Evolutionary conservation across 805 yeast genomes (phyloP).

Genomic region (Saccharomycopsis sp.): DNA sequence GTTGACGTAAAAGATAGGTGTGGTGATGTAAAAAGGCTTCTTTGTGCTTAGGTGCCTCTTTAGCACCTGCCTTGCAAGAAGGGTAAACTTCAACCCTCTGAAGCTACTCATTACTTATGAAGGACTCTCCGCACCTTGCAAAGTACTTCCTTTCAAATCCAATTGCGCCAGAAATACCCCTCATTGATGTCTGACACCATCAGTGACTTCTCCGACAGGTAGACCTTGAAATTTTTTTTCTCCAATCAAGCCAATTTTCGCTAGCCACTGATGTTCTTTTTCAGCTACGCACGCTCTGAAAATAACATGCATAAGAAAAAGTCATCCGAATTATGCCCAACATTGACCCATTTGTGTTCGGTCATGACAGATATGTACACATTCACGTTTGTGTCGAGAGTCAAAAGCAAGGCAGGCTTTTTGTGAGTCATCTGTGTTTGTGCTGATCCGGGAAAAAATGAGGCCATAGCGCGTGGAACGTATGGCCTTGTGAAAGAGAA

Average conservation of each 20-base stretch:
- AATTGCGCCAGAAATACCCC: no score
- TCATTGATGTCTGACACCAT: neutral
- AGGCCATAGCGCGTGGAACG: no score
- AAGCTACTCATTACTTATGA: neutral
- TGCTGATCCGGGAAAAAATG: no score
- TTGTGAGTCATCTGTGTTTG: neutral
- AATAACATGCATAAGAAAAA: neutral
- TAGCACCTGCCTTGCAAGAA: neutral
- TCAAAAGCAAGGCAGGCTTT: neutral
- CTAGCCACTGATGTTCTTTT: neutral
- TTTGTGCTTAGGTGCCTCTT: neutral
- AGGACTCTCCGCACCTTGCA: no score
- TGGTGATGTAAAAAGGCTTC: conserved; percentile 48
- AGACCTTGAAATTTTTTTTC: neutral
- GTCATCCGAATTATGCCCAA: neutral
- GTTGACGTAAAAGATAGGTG: conserved; percentile 95
- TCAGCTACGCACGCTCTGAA: neutral
- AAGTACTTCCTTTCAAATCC: no score
- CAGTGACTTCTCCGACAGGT: neutral
- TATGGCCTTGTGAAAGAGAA: no score
- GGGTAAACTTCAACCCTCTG: neutral
- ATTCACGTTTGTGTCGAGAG: neutral
- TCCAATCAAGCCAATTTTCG: neutral
- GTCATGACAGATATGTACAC: neutral
- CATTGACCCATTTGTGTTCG: neutral